Evolutionary conservation across 176 grass and related monocot species (phyloP), one percentile per base, ranked within the genome.

Genomic region (Oryza nivara): DNA sequence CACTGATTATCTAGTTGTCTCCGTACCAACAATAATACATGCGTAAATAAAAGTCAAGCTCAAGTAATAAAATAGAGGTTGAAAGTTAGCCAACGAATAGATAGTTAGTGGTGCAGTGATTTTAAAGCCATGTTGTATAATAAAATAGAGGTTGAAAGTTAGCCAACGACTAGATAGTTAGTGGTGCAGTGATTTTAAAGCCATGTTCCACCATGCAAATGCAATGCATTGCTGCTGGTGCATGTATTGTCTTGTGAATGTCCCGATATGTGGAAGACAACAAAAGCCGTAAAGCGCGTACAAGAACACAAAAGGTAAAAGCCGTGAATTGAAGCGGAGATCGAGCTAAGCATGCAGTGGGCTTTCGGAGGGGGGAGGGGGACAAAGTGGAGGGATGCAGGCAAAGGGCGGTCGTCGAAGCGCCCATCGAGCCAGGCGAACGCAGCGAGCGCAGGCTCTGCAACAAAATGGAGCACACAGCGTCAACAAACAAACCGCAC

Each of bases 371-470:
- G 36, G 34, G 36, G 35, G 1, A 30, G 34, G 70, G 72, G 30
- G 61, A 41, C 72, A 40, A 75, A 75, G 72, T 48, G 72, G 72
- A 84, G 22, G 72, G 44, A 67, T 0, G 63, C 82, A 25, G 82
- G 7, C 8, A 38, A 8, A 61, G 58, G 17, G 35, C 35, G 35
- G 58, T 61, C 19, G 20, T 23, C 58, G 58, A 63, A n/a, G n/a
- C 58, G n/a, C 20, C 58, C 58, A 63, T 7, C 58, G 20, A 63
- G 58, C 7, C 58, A 63, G 58, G 22, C n/a, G 58, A 63, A 63
- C 58, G 17, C 14, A 52, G 49, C 47, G 12, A 15, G 11, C 14
- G 51, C 51, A 22, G 56, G 17, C 58, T 63, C 41, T 23, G 45
- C 23, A 26, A 23, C 45, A 10, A 32, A 17, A 19, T 17, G 45